Evolutionary conservation across 106 monocot species (phyloP).

Genomic region (Dioscorea dumetorum): DNA sequence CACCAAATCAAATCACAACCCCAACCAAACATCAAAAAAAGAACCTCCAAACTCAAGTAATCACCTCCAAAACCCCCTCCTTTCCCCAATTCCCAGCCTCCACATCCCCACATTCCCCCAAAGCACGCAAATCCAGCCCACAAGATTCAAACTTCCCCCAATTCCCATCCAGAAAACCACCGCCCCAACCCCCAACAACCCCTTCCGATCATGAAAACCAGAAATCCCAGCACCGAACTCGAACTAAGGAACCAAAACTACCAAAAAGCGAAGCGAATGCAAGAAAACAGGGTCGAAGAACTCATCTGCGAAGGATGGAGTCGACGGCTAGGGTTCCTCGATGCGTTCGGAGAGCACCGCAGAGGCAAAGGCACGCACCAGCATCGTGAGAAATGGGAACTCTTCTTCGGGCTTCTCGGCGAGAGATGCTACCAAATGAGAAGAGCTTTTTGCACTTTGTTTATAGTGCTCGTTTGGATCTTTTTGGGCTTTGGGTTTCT

Average conservation of each 20-base stretch:
- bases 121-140: not conserved
- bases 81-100: not conserved
- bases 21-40: not conserved
- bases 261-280: not conserved
- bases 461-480: too few relatives aligned
- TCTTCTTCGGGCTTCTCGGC: too few relatives aligned
- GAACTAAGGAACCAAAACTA: not conserved
- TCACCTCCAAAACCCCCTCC: not conserved
- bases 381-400: not conserved
- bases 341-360: not conserved
- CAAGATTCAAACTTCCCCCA: not conserved
- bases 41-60: not conserved
- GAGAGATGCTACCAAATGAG: too few relatives aligned
- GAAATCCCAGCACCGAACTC: too few relatives aligned
- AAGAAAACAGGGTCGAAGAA: not conserved
- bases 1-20: not conserved
- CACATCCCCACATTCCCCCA: not conserved
- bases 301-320: not conserved
- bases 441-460: too few relatives aligned
- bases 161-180: not conserved
- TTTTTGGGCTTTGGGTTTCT: too few relatives aligned
- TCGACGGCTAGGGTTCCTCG: not conserved
- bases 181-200: too few relatives aligned
- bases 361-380: too few relatives aligned
- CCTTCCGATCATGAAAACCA: too few relatives aligned